Percentiles rank a stretch among this genome's conserved stretches.
Evolutionary conservation across 768 basidiomycete genomes (phyloP).

Genomic region (Auricularia sp.): DNA sequence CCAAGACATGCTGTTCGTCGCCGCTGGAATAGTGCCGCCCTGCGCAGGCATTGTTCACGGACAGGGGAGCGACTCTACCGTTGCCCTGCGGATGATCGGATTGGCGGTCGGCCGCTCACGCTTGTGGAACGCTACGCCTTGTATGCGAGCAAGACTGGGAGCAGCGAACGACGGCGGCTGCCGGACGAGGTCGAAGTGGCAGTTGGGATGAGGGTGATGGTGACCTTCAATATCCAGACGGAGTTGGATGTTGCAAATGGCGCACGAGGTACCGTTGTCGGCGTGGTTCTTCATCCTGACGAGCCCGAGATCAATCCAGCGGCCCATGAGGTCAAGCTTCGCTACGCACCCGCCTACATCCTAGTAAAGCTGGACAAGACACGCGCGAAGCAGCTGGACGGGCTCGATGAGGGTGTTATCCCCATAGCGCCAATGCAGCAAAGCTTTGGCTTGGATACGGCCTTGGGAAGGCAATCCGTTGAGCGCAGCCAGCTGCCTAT

Average conservation of each 20-base stretch:
- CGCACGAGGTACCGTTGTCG: conserved; percentile 23
- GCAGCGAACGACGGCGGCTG: no score
- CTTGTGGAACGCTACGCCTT: background rate
- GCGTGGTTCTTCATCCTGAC: conserved; percentile 24
- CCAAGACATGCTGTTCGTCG: conserved; percentile 26
- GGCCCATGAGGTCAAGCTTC: conserved; percentile 13
- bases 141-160: no score
- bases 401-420: conserved; percentile 5
- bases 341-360: conserved; percentile 21
- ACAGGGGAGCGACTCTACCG: conserved; percentile 18
- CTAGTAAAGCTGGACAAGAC: conserved; percentile 11
- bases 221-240: conserved; percentile 26
- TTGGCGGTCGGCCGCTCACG: conserved; percentile 6
- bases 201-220: conserved; percentile 31
- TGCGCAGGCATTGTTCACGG: conserved; percentile 16
- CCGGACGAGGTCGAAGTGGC: conserved; percentile 19
- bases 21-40: conserved; percentile 28
- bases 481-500: conserved; percentile 8
- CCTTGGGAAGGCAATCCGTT: background rate
- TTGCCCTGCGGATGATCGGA: conserved; percentile 22
- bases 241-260: conserved; percentile 34
- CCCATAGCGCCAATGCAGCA: conserved; percentile 3
- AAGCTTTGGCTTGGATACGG: conserved; percentile 14
- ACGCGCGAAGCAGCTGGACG: conserved; percentile 4
- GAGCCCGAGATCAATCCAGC: conserved; percentile 13